Conservation (phyloP, 1,284 basidiomycete genomes). For the Pseudozyma thailandica region DNA sequence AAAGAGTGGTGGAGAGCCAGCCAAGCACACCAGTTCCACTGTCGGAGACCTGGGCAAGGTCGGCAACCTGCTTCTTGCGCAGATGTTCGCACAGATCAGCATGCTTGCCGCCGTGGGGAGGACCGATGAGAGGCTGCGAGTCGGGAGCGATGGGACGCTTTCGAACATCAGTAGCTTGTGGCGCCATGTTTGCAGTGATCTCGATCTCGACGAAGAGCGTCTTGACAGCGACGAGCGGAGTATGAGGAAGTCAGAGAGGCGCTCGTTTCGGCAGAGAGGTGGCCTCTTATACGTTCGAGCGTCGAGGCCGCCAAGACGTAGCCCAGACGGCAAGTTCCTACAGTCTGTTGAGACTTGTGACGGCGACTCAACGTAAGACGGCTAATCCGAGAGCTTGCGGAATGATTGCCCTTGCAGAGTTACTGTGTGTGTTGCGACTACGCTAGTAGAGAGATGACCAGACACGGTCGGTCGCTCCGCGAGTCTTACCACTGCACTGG, state of each 20-base stretch:
- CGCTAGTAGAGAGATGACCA: not conserved
- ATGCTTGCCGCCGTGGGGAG: slow-evolving; percentile 22
- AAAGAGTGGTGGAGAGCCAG: slow-evolving; percentile 19
- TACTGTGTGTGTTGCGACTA: no score
- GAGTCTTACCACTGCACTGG: no score
- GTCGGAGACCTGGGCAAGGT: slow-evolving; percentile 16
- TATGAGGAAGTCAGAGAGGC: not conserved
- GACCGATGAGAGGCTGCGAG: slow-evolving; percentile 17
- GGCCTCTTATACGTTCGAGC: not conserved
- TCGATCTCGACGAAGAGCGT: not conserved
- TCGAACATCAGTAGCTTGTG: slow-evolving; percentile 21
- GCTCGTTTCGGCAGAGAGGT: not conserved
- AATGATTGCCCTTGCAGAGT: no score
- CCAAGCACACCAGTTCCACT: slow-evolving; percentile 18
- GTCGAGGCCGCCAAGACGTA: no score
- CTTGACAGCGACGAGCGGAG: not conserved
- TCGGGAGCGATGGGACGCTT: slow-evolving; percentile 13
- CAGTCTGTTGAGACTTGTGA: no score
- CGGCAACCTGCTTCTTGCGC: slow-evolving; percentile 29
- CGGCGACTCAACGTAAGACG: no score
- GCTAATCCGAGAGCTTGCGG: no score
- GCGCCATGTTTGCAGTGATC: slow-evolving; percentile 4
- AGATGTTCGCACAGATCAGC: slow-evolving; percentile 24
- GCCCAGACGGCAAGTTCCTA: no score
- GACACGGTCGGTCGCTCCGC: no score